A percentile compares a stretch with the other conserved stretches of the same genome.
These are phyloP conservation scores for Moesziomyces aphidis DNA, from an alignment of 1,284 basidiomycete species.

Conservation along the genomic window DNA sequence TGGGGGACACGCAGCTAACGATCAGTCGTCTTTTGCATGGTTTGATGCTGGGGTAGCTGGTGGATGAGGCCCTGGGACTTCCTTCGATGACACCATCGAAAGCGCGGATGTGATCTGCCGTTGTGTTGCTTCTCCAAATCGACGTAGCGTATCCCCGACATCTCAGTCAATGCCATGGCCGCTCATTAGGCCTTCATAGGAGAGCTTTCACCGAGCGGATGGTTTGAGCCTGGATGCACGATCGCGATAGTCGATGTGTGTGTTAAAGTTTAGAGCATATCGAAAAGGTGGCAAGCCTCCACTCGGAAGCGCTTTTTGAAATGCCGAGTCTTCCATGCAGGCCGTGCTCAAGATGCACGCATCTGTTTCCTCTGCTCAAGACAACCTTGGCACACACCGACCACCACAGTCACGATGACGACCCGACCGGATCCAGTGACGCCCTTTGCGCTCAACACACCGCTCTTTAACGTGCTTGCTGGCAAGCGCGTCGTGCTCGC, in stretches of 20 bases:
- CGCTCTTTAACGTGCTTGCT: constrained; percentile 58
- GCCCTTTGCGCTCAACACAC: constrained; percentile 51
- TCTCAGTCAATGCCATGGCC: too few species aligned
- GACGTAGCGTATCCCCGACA: too few species aligned
- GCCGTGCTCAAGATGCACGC: neutral
- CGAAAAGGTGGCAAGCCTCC: neutral
- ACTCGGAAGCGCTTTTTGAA: neutral
- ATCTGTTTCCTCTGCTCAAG: neutral
- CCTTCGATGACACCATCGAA: neutral
- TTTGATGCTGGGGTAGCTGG: constrained; percentile 11
- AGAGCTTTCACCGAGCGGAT: too few species aligned
- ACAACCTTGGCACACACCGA: neutral
- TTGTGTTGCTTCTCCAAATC: neutral
- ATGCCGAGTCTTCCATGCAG: neutral
- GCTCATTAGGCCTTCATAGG: too few species aligned
- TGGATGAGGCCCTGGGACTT: constrained; percentile 20
- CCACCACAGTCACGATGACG: neutral
- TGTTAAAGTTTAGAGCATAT: neutral
- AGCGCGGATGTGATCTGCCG: neutral
- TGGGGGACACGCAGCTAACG: neutral
- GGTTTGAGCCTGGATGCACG: too few species aligned
- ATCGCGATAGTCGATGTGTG: neutral
- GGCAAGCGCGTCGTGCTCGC: constrained; percentile 63
- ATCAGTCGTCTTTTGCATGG: neutral
- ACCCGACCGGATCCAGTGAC: constrained; percentile 37